These are phyloP conservation scores for Geosmithia morbida DNA, from an alignment of 2,329 filamentous ascomycete genomes.

Conservation along the genomic window DNA sequence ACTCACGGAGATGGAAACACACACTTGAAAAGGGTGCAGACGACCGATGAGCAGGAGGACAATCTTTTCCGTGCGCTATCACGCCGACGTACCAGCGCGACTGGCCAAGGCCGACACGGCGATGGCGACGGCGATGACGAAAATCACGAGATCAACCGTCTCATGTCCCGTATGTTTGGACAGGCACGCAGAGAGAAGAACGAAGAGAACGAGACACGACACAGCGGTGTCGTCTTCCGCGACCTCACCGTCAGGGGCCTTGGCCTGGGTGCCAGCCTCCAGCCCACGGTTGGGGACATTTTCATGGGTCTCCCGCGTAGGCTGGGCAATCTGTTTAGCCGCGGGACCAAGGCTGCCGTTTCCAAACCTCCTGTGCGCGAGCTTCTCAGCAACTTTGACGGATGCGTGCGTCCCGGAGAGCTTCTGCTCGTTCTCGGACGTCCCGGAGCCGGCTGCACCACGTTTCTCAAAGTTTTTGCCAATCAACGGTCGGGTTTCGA, in stretches of 20 bases:
- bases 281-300: slow-evolving; percentile 47
- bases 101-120: slow-evolving; percentile 15
- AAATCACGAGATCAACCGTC: slow-evolving; percentile 36
- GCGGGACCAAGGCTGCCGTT: slow-evolving; percentile 32
- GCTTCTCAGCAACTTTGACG: slow-evolving; percentile 50
- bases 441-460: slow-evolving; percentile 56
- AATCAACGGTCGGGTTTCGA: slow-evolving; percentile 55
- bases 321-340: slow-evolving; percentile 32
- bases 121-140: slow-evolving; percentile 27
- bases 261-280: slow-evolving; percentile 45
- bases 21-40: slow-evolving; percentile 9
- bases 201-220: slow-evolving; percentile 54
- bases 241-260: slow-evolving; percentile 56
- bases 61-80: slow-evolving; percentile 35
- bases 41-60: slow-evolving; percentile 24
- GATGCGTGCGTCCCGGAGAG: slow-evolving; percentile 57
- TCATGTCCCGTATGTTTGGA: slow-evolving; percentile 62
- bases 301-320: slow-evolving; percentile 34
- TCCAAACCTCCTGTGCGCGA: slow-evolving; percentile 46
- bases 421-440: slow-evolving; percentile 54
- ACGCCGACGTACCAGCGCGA: slow-evolving; percentile 26
- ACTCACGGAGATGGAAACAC: slow-evolving; percentile 2
- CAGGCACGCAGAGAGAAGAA: slow-evolving; percentile 47
- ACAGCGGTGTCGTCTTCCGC: slow-evolving; percentile 56
- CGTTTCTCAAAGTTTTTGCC: slow-evolving; percentile 55